Evolutionary conservation across 306 rosid species (phyloP).

Genomic region (Luffa aegyptiaca): DNA sequence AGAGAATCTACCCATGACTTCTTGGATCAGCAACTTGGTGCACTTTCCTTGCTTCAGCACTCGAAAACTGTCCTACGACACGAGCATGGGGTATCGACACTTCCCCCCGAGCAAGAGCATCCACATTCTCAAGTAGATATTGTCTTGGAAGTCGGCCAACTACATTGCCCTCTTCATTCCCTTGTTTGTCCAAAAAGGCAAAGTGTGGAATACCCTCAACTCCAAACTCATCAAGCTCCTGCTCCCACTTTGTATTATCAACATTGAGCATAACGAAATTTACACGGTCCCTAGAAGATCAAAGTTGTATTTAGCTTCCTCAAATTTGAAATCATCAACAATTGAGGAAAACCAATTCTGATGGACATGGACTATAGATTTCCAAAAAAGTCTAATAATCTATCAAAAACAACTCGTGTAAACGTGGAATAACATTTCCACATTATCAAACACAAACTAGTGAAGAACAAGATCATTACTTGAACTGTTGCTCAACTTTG

Average conservation of each 20-base stretch:
- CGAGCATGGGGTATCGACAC: constrained; percentile 79
- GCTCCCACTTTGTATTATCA: constrained; percentile 97
- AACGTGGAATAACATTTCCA: background rate
- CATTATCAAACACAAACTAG: background rate
- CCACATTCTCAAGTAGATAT: constrained; percentile 68
- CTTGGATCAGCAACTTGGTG: constrained; percentile 86
- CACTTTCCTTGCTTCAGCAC: constrained; percentile 77
- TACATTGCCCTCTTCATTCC: constrained; percentile 90
- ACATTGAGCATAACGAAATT: constrained; percentile 75
- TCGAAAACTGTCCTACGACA: constrained; percentile 67
- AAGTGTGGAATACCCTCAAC: constrained; percentile 99
- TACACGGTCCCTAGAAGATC: constrained; percentile 42
- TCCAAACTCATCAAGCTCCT: constrained; percentile 94
- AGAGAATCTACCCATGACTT: constrained; percentile 64
- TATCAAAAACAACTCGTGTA: background rate
- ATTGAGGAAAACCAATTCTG: background rate
- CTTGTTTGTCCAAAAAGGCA: constrained; percentile 76
- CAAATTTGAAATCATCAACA: background rate
- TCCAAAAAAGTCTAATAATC: background rate
- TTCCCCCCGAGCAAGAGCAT: constrained; percentile 73
- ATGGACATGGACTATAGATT: background rate
- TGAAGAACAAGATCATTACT: constrained; percentile 35
- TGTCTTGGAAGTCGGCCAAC: constrained; percentile 85
- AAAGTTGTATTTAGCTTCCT: background rate
- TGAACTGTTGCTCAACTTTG: constrained; percentile 88